phyloP scores from a whole-genome alignment of 2,329 filamentous ascomycete species.

The Fusarium continuum region DNA sequence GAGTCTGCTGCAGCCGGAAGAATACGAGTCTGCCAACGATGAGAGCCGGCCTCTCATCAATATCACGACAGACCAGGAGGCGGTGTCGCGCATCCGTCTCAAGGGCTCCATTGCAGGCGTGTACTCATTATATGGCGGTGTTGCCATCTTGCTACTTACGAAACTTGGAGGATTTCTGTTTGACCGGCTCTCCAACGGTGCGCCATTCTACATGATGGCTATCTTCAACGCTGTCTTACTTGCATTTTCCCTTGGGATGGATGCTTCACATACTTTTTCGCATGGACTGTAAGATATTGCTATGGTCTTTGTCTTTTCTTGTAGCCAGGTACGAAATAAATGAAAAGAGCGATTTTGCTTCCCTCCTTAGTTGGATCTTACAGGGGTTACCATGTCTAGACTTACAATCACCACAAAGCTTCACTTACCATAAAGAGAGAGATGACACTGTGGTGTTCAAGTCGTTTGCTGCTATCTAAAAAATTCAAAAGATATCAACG shows the following conservation, averaged over 20 bases:
- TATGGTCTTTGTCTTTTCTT: neutral
- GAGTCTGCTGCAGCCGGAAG: constrained; percentile 47
- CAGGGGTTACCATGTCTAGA: neutral
- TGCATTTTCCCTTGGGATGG: constrained; percentile 61
- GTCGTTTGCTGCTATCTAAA: neutral
- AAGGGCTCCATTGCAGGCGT: constrained; percentile 96
- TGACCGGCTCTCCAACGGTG: constrained; percentile 75
- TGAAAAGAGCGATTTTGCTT: constrained; percentile 26
- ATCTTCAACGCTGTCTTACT: constrained; percentile 82
- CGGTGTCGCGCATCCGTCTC: constrained; percentile 65
- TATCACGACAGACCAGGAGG: constrained; percentile 44
- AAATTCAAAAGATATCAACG: neutral
- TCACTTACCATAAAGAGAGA: neutral
- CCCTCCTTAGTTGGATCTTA: neutral
- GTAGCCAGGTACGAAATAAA: constrained; percentile 23
- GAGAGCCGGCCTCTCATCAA: constrained; percentile 52
- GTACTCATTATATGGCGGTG: constrained; percentile 90
- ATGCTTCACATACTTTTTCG: constrained; percentile 55
- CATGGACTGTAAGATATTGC: constrained; percentile 17
- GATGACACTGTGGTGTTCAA: neutral
- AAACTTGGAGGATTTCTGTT: constrained; percentile 91
- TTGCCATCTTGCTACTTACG: constrained; percentile 88
- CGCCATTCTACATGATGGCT: constrained; percentile 96
- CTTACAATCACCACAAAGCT: neutral
- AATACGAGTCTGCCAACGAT: constrained; percentile 54